Conservation (phyloP, 2,329 filamentous ascomycete genomes). For the Ascochyta lentis region DNA sequence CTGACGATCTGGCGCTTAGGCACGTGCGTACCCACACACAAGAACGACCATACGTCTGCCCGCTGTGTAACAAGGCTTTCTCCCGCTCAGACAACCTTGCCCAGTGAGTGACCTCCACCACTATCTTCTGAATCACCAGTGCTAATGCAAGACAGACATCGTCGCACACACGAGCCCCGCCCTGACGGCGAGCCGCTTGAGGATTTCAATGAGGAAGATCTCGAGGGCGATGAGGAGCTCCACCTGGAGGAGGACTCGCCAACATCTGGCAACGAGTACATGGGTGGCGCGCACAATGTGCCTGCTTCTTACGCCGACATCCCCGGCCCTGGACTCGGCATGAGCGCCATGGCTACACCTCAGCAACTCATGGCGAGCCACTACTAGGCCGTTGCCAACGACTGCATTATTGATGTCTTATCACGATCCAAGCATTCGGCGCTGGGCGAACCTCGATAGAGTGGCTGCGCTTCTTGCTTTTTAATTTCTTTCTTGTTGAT, state of each 20-base stretch:
- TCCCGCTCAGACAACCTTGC: slow-evolving; percentile 98
- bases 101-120: slow-evolving; percentile 68
- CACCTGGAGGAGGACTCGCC: slow-evolving; percentile 81
- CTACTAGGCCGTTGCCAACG: slow-evolving; percentile 41
- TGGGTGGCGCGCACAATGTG: slow-evolving; percentile 38
- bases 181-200: slow-evolving; percentile 68
- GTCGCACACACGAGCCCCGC: slow-evolving; percentile 80
- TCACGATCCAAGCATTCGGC: slow-evolving; percentile 33
- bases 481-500: slow-evolving; percentile 29
- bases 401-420: slow-evolving; percentile 26
- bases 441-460: slow-evolving; percentile 36
- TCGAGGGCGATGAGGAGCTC: slow-evolving; percentile 87
- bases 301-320: slow-evolving; percentile 46
- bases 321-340: slow-evolving; percentile 42
- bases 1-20: slow-evolving; percentile 64
- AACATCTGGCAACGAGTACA: slow-evolving; percentile 70
- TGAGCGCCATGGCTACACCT: slow-evolving; percentile 51
- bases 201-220: slow-evolving; percentile 77
- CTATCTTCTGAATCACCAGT: slow-evolving; percentile 15
- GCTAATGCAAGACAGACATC: slow-evolving; percentile 62
- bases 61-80: slow-evolving; percentile 98
- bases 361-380: slow-evolving; percentile 54
- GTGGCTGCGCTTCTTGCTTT: slow-evolving; percentile 15
- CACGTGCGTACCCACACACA: slow-evolving; percentile 99
- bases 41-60: slow-evolving; percentile 97